These are phyloP conservation scores for Tilletia setariae DNA, from an alignment of 1,284 basidiomycete genomes.

Conservation along the genomic window DNA sequence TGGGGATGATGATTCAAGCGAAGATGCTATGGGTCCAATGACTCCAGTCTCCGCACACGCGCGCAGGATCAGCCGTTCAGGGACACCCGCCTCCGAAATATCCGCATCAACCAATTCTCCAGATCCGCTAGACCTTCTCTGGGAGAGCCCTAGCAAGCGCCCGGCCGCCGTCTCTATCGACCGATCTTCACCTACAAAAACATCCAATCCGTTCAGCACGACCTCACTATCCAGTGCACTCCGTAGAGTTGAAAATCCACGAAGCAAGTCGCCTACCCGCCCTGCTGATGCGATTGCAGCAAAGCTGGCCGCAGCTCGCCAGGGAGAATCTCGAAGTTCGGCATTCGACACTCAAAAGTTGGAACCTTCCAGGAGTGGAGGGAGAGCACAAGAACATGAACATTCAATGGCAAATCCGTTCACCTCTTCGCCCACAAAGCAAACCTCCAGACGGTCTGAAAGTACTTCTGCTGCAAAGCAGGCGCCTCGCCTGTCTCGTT, in stretches of 20 bases:
- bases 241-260: neutral
- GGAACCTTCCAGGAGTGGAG: too few relatives aligned
- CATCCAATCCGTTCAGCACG: neutral
- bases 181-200: neutral
- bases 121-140: neutral
- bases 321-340: neutral
- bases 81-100: too few relatives aligned
- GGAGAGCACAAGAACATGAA: too few relatives aligned
- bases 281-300: neutral
- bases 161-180: neutral
- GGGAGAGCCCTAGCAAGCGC: neutral
- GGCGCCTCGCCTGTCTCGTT: neutral
- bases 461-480: neutral
- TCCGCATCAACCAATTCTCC: neutral
- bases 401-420: too few relatives aligned
- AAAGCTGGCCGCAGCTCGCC: neutral
- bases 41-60: too few relatives aligned
- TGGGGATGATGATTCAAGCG: neutral
- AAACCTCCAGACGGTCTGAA: neutral
- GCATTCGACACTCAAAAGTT: neutral
- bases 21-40: neutral
- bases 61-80: too few relatives aligned
- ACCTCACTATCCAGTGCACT: neutral
- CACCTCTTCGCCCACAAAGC: neutral
- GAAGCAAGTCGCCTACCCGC: neutral